phyloP scores from a whole-genome alignment of 176 grass and related monocot genomes.

The Puya raimondii region DNA sequence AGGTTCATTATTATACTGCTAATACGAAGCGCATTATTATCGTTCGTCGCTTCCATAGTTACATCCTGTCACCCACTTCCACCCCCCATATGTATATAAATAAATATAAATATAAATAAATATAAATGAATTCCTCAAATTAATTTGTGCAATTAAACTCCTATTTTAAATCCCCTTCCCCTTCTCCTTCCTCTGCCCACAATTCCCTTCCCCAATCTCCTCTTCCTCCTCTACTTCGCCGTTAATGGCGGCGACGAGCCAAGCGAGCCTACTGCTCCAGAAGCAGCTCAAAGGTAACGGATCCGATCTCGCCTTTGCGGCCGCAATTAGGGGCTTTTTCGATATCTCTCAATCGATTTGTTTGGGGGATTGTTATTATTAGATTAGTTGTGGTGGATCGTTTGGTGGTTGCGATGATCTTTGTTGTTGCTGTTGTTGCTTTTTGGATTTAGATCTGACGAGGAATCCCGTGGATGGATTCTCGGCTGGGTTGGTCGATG shows the following conservation, averaged over 20 bases:
- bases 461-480: conserved; percentile 84
- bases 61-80: no score
- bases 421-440: not conserved
- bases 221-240: conserved; percentile 12
- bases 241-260: conserved; percentile 60
- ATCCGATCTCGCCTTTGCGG: conserved; percentile 17
- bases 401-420: not conserved
- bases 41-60: no score
- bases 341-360: conserved; percentile 9
- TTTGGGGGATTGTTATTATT: not conserved
- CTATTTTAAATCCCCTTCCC: not conserved
- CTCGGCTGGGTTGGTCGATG: conserved; percentile 78
- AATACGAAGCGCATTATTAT: no score
- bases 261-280: conserved; percentile 74
- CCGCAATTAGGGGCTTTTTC: no score
- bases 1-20: no score
- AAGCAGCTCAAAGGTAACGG: conserved; percentile 84
- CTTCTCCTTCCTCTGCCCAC: not conserved
- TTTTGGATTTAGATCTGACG: conserved; percentile 53
- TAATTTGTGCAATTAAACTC: not conserved
- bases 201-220: conserved; percentile 26
- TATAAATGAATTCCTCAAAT: no score
- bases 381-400: conserved; percentile 1
- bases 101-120: no score
- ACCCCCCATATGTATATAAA: no score